Evolutionary conservation across 305 asterid genomes (phyloP).

Genomic region (Fraxinus albicans): DNA sequence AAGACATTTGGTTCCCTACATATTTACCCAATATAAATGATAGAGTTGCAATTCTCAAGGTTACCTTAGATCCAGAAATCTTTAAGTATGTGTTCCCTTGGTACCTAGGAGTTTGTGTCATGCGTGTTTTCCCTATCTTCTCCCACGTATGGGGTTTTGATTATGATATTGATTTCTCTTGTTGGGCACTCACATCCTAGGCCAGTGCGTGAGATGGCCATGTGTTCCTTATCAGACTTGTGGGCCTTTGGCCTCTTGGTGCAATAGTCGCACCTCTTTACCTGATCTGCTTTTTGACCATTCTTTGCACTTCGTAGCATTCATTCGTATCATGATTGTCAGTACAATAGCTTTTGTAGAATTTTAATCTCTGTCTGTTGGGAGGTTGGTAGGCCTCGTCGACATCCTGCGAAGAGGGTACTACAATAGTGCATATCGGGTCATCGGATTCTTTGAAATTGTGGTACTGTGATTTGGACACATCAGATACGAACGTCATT

Average conservation of each 20-base stretch:
- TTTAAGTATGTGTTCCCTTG: background rate
- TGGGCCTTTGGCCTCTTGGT: background rate
- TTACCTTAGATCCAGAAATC: background rate
- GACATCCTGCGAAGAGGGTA: no score
- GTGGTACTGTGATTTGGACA: background rate
- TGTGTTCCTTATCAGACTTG: background rate
- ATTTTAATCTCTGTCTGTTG: no score
- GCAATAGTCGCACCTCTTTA: no score
- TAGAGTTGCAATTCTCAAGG: background rate
- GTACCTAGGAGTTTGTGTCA: background rate
- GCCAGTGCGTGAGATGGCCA: background rate
- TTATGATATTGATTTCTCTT: background rate
- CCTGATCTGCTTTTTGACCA: no score
- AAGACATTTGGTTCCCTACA: background rate
- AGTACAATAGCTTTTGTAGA: no score
- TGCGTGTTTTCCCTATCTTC: background rate
- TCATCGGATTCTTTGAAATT: no score
- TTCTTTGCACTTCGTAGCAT: no score
- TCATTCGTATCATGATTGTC: no score
- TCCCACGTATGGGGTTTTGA: background rate
- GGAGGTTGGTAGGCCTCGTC: no score
- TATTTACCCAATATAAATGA: no score
- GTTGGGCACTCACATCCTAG: background rate
- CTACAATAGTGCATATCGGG: no score
- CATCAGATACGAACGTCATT: no score